Percentiles rank a stretch among this genome's conserved stretches.
phyloP scores from a whole-genome alignment of 208 protist species.

The Trypanosoma theileri region DNA sequence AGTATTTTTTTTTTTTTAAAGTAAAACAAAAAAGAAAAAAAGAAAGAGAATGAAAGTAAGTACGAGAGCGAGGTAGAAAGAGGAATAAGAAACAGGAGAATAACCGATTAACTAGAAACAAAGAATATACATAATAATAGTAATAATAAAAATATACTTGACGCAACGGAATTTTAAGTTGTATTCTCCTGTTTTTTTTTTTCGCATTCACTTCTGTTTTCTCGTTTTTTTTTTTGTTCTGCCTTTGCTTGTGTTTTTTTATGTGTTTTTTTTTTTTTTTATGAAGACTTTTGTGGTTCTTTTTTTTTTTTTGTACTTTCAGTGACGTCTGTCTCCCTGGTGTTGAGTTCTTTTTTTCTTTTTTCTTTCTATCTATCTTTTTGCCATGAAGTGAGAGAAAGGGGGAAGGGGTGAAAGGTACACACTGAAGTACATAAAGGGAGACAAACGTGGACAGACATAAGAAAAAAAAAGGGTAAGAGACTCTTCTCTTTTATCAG shows the following conservation, averaged over 20 bases:
- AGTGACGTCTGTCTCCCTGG: too few species aligned
- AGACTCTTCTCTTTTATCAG: not conserved
- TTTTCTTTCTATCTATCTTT: too few species aligned
- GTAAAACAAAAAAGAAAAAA: not conserved
- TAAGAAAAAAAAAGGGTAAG: not conserved
- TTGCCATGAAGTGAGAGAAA: too few species aligned
- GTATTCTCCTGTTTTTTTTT: constrained; percentile 6
- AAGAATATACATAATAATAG: too few species aligned
- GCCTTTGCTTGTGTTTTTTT: constrained; percentile 6
- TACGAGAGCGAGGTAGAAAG: not conserved
- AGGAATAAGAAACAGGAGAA: not conserved
- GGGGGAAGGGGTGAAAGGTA: too few species aligned
- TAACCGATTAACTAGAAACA: not conserved
- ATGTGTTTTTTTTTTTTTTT: not conserved
- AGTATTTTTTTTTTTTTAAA: not conserved
- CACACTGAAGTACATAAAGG: too few species aligned
- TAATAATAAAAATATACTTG: too few species aligned
- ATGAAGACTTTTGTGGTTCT: constrained; percentile 9
- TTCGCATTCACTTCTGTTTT: not conserved
- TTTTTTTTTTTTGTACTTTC: constrained; percentile 18
- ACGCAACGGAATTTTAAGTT: not conserved
- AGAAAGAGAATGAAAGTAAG: not conserved
- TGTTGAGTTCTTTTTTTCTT: too few species aligned
- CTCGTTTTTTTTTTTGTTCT: constrained; percentile 2
- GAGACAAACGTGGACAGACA: too few species aligned